phyloP scores from a whole-genome alignment of 2,329 filamentous ascomycete species.

The Cryphonectria japonica region DNA sequence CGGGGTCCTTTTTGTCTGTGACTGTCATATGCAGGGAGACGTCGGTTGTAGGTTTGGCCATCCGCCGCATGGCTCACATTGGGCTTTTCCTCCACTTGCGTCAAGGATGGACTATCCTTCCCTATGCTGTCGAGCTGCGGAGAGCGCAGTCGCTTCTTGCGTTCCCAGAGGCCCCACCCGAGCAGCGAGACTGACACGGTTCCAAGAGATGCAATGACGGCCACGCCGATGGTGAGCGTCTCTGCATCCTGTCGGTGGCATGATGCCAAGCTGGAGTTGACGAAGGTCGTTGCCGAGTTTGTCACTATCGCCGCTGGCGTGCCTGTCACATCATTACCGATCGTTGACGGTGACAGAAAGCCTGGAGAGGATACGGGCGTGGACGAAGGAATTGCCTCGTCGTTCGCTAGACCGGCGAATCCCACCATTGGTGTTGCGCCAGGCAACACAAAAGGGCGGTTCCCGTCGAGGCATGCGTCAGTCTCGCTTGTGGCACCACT shows the following conservation, averaged over 20 bases:
- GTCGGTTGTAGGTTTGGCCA: not conserved
- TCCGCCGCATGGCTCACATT: not conserved
- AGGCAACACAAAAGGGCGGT: not conserved
- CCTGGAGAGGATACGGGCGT: not conserved
- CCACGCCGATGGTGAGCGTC: not conserved
- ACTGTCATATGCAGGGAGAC: too few relatives aligned
- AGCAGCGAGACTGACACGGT: not conserved
- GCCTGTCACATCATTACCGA: not conserved
- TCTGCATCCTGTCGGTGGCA: constrained; percentile 1
- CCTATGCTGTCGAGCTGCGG: not conserved
- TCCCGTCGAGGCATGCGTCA: constrained; percentile 12
- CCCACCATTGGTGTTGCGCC: constrained; percentile 5
- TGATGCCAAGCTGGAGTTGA: not conserved
- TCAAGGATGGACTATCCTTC: not conserved
- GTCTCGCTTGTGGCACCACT: constrained; percentile 1
- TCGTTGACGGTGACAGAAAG: not conserved
- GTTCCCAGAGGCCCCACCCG: constrained; percentile 17
- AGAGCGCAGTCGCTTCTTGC: constrained; percentile 5
- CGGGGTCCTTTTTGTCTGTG: not conserved
- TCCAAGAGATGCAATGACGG: not conserved
- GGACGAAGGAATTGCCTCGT: not conserved
- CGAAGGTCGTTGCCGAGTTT: not conserved
- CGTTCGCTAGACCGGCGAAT: constrained; percentile 13
- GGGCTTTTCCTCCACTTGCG: not conserved
- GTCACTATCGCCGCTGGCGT: not conserved